Conservation (phyloP, 202 grass and related monocot species). For the Musa balbisiana region DNA sequence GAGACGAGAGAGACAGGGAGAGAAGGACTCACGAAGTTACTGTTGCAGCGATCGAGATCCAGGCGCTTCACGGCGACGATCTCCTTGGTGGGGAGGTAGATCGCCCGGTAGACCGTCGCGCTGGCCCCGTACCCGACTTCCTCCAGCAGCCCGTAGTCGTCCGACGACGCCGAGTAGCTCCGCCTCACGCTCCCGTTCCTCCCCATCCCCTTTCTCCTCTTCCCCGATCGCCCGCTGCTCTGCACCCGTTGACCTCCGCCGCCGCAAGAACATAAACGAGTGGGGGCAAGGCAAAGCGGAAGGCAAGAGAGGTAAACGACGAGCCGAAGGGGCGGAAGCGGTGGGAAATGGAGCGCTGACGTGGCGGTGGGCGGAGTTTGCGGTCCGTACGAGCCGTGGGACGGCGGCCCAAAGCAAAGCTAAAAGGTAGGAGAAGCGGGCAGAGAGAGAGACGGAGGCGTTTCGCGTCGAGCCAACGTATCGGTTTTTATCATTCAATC, state of each 20-base stretch:
- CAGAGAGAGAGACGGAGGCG: too few species aligned
- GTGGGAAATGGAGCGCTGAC: neutral
- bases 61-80: slow-evolving; percentile 90
- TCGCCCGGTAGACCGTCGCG: slow-evolving; percentile 80
- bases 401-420: neutral
- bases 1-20: neutral
- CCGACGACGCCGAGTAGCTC: slow-evolving; percentile 42
- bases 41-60: slow-evolving; percentile 99
- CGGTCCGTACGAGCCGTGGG: neutral
- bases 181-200: slow-evolving; percentile 50
- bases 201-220: slow-evolving; percentile 30
- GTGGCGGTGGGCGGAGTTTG: neutral
- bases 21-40: slow-evolving; percentile 69
- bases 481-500: neutral
- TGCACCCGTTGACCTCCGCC: slow-evolving; percentile 24
- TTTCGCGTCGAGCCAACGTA: neutral
- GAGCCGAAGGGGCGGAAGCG: slow-evolving; percentile 8
- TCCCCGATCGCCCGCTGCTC: slow-evolving; percentile 8
- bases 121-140: slow-evolving; percentile 92
- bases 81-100: slow-evolving; percentile 58
- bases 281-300: slow-evolving; percentile 21
- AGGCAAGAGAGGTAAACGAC: slow-evolving; percentile 6
- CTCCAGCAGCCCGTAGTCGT: slow-evolving; percentile 67
- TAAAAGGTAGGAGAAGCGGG: neutral
- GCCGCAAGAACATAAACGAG: slow-evolving; percentile 2